These are phyloP conservation scores for Solanum commersonii DNA, from an alignment of 257 asterid genomes.

Conservation along the genomic window DNA sequence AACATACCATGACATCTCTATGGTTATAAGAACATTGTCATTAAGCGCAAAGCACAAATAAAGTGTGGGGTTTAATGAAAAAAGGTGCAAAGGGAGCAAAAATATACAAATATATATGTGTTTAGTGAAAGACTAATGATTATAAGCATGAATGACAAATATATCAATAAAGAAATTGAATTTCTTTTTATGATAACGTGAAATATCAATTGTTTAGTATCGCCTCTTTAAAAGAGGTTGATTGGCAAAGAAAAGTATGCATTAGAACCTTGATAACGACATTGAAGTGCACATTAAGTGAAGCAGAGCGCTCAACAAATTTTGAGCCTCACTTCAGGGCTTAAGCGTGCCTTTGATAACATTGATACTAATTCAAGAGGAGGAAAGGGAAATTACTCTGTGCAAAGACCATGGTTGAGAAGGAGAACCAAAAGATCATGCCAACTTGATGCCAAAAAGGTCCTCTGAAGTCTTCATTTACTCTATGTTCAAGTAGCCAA, in stretches of 20 bases:
- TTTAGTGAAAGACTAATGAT: too few relatives aligned
- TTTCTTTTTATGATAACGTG: too few relatives aligned
- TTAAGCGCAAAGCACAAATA: too few relatives aligned
- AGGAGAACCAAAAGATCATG: slow-evolving; percentile 9
- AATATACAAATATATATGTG: too few relatives aligned
- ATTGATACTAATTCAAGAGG: not conserved
- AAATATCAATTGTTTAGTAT: too few relatives aligned
- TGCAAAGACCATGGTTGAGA: slow-evolving; percentile 8
- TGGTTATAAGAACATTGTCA: not conserved
- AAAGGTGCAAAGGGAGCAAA: too few relatives aligned
- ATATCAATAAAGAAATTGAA: too few relatives aligned
- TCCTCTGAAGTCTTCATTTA: slow-evolving; percentile 33
- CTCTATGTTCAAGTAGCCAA: slow-evolving; percentile 40
- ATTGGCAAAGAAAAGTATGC: not conserved
- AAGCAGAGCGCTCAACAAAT: not conserved
- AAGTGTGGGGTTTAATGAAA: too few relatives aligned
- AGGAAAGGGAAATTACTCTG: slow-evolving; percentile 3
- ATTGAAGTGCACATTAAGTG: not conserved
- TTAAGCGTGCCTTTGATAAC: not conserved
- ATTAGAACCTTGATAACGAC: not conserved
- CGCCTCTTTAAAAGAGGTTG: not conserved
- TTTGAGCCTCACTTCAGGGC: not conserved
- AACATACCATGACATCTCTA: not conserved
- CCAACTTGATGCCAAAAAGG: slow-evolving; percentile 17
- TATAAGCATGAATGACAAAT: not conserved